Base-by-base conservation (phyloP, 352 stramenopile species). In the Pythium sukuiense region DNA sequence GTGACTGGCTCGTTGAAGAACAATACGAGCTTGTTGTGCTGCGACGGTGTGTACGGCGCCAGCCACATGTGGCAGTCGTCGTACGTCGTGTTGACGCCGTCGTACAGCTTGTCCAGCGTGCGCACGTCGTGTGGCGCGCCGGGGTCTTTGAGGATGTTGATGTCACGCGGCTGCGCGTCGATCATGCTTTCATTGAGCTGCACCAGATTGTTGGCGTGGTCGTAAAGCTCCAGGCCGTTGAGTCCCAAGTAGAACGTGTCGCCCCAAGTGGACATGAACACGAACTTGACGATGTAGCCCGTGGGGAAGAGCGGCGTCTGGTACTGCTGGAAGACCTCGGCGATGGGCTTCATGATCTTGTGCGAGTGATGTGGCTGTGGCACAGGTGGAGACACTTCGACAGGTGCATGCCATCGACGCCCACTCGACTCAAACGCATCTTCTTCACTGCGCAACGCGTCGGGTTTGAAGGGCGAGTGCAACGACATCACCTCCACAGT, bases 221-320 rank as follows among this genome's bases (percentile, higher is more conserved):
- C 81, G 56, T 77, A 94, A 26, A 96, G 60, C 75, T 96, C 88
- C 5, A 95, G 59, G 2, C 79, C 81, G 61, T 96, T 92, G 18
- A 96, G 73, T 11, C 88, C 88, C 14, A 96, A 43, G 65, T 92
- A 95, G 59, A 88, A 88, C 39, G 67, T 69, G 65, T 94, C 88
- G 2, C 88, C 86, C 82, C 81, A 95, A 1, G 86, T 92, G 4
- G 82, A 88, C 46, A 80, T 55, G 41, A 92, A 85, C 9, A 91
- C 80, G 60, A 93, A 88, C 66, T 97, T 94, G 73, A 97, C 74
- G 33, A 95, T 92, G 76, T 88, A 93, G 4, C 90, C 87, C 0
- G 81, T 88, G 2, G 88, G 89, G 50, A 92, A 91, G 2, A 96
- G 65, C 30, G 84, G 83, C 11, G 89, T 92, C 64, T 97, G 84